These are phyloP conservation scores for Magnolia sinica DNA, from an alignment of 164 flowering plant genomes.

Conservation along the genomic window DNA sequence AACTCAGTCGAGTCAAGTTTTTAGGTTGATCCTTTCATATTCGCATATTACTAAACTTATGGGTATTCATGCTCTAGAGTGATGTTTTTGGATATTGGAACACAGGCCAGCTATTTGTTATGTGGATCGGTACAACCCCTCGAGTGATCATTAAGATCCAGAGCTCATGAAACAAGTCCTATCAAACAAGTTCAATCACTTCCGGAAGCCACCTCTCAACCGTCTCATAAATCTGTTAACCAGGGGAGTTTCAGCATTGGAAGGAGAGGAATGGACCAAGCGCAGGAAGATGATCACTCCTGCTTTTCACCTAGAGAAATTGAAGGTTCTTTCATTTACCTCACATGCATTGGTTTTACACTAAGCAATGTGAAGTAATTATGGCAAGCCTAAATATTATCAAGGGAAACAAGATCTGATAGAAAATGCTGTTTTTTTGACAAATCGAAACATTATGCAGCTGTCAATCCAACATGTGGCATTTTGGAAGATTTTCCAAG, in stretches of 20 bases:
- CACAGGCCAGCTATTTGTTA: conserved; percentile 11
- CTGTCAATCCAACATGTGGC: too few relatives aligned
- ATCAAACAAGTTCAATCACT: conserved; percentile 7
- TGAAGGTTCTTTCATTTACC: conserved; percentile 18
- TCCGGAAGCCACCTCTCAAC: conserved; percentile 6
- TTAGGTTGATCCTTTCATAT: not conserved
- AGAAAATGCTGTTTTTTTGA: not conserved
- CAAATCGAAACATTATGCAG: too few relatives aligned
- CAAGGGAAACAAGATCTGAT: not conserved
- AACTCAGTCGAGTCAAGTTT: too few relatives aligned
- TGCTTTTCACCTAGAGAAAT: conserved; percentile 15
- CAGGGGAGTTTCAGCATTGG: not conserved
- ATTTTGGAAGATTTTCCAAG: too few relatives aligned
- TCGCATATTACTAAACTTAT: not conserved
- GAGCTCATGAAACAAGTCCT: conserved; percentile 14
- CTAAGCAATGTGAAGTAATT: not conserved
- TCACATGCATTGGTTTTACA: not conserved
- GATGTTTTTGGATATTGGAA: not conserved
- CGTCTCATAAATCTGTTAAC: conserved; percentile 1
- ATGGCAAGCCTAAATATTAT: not conserved
- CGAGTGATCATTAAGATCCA: conserved; percentile 13
- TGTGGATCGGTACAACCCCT: conserved; percentile 13
- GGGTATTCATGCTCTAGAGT: not conserved
- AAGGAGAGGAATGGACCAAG: conserved; percentile 16
- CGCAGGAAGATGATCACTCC: conserved; percentile 13